Conservation (phyloP, 768 basidiomycete genomes). For the Glaciozyma martinii region DNA sequence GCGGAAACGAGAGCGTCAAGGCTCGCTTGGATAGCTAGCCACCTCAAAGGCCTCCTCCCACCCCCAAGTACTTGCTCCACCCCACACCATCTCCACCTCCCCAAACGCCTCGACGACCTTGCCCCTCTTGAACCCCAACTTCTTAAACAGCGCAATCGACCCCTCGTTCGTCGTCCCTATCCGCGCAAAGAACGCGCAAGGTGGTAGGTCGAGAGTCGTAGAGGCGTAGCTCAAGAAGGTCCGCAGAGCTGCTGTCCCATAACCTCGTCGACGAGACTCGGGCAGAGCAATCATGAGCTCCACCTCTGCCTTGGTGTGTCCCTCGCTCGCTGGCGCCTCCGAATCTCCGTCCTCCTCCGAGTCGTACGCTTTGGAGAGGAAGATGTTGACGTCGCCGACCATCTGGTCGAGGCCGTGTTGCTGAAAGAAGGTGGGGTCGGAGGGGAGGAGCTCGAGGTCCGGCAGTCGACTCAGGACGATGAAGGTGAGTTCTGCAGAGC, state of each 20-base stretch:
- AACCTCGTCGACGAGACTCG: constrained; percentile 48
- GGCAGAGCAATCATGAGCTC: constrained; percentile 89
- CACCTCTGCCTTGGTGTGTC: constrained; percentile 56
- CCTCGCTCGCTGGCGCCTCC: constrained; percentile 30
- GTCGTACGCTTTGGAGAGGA: constrained; percentile 50
- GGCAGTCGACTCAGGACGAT: constrained; percentile 58
- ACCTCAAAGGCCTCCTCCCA: too few species aligned
- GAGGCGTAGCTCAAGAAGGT: constrained; percentile 59
- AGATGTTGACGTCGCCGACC: constrained; percentile 90
- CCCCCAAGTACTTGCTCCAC: too few species aligned
- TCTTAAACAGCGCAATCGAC: constrained; percentile 63
- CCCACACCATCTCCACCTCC: constrained; percentile 60
- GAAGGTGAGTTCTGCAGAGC: constrained; percentile 64
- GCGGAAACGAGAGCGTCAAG: too few species aligned
- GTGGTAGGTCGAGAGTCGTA: constrained; percentile 38
- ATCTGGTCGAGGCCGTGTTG: constrained; percentile 48
- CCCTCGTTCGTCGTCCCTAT: constrained; percentile 61
- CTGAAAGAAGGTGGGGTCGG: constrained; percentile 10
- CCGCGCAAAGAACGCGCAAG: constrained; percentile 53
- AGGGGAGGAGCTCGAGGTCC: constrained; percentile 24
- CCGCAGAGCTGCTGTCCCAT: constrained; percentile 55
- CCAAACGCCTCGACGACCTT: constrained; percentile 64
- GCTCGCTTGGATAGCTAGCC: too few species aligned
- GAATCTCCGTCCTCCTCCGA: constrained; percentile 39
- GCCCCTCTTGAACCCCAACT: constrained; percentile 63